Conservation (phyloP, 2,329 filamentous ascomycete species). For the Aureobasidium mangrovei region DNA sequence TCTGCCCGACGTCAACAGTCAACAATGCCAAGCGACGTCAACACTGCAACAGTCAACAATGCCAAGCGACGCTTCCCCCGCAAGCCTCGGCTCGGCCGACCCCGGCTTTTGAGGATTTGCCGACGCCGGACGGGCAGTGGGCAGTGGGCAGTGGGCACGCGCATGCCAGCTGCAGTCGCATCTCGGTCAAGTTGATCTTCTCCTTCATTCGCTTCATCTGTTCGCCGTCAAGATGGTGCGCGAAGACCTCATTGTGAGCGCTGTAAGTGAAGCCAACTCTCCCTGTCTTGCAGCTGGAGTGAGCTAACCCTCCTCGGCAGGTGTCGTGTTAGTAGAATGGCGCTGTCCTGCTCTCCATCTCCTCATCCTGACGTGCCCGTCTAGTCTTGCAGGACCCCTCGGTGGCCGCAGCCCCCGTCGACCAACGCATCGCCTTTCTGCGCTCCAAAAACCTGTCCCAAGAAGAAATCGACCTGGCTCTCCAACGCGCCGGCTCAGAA, state of each 20-base stretch:
- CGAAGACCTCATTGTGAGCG: constrained; percentile 83
- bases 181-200: background rate
- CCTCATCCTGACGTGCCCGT: background rate
- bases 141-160: too few relatives aligned
- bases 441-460: constrained; percentile 95
- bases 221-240: constrained; percentile 70
- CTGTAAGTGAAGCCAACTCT: constrained; percentile 34
- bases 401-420: constrained; percentile 79
- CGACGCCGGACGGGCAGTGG: background rate
- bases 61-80: background rate
- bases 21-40: constrained; percentile 14
- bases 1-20: background rate
- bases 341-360: background rate
- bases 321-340: constrained; percentile 38
- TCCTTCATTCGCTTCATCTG: too few relatives aligned
- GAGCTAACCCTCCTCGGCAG: constrained; percentile 29
- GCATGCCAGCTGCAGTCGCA: background rate
- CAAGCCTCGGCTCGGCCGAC: background rate
- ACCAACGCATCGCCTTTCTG: constrained; percentile 86
- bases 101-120: background rate
- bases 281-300: background rate
- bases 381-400: constrained; percentile 89
- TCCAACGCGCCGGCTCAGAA: constrained; percentile 64
- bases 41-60: background rate
- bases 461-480: constrained; percentile 81